A percentile compares a stretch with the other conserved stretches of the same genome.
These are phyloP conservation scores for Neckera pumila DNA, from an alignment of 225 moss, liverwort and hornwort genomes.

Conservation along the genomic window DNA sequence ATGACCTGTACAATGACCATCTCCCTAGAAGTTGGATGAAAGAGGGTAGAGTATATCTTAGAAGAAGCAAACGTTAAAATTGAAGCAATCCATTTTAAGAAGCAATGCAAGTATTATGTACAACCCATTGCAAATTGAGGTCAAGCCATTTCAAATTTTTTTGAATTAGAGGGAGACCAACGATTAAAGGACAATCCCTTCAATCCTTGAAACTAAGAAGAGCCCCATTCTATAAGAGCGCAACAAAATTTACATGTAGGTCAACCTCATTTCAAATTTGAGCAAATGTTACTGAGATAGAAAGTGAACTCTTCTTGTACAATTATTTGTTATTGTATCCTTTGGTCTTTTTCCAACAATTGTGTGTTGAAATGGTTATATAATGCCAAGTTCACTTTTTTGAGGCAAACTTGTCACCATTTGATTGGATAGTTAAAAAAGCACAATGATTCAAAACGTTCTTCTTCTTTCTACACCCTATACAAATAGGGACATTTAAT, in stretches of 20 bases:
- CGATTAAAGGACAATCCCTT: neutral
- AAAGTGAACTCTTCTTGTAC: neutral
- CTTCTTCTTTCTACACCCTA: too few relatives aligned
- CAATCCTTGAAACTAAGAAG: neutral
- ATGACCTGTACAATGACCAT: neutral
- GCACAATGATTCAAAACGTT: too few relatives aligned
- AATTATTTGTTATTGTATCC: neutral
- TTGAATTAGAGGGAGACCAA: accelerated
- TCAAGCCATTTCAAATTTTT: too few relatives aligned
- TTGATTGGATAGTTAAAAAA: too few relatives aligned
- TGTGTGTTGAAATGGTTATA: neutral
- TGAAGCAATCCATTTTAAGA: too few relatives aligned
- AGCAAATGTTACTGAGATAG: neutral
- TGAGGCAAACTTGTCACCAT: neutral
- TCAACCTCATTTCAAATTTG: neutral
- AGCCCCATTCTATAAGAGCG: accelerated
- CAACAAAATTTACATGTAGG: neutral
- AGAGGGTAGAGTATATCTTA: neutral
- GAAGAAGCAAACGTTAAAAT: neutral
- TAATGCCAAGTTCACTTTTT: neutral
- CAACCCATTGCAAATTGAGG: neutral
- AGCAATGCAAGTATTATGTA: too few relatives aligned
- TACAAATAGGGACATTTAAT: neutral
- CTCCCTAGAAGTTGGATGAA: accelerated
- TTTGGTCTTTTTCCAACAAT: neutral